Conservation (phyloP, 371 early-diverging fungal species). For the Rhizopus stolonifer region DNA sequence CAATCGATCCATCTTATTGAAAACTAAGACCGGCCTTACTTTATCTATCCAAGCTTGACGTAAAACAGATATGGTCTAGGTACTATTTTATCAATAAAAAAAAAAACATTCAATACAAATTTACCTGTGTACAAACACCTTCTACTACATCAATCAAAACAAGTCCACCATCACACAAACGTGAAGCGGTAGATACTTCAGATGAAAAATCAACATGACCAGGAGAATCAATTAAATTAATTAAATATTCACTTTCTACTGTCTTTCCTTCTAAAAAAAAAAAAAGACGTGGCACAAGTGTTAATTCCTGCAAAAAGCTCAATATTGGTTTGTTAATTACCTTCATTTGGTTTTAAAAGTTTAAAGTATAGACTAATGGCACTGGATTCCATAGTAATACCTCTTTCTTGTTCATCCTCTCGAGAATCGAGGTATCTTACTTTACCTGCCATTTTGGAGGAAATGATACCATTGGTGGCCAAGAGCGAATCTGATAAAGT, state of each 20-base stretch:
- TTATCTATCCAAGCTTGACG: constrained; percentile 93
- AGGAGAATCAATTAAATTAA: constrained; percentile 99
- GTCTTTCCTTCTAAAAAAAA: constrained; percentile 14
- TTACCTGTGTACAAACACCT: constrained; percentile 97
- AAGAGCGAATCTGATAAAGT: constrained; percentile 98
- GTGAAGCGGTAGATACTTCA: constrained; percentile 95
- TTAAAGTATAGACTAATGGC: constrained; percentile 93
- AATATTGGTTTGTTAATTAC: too few species aligned
- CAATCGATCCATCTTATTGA: constrained; percentile 99
- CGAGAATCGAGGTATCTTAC: constrained; percentile 98
- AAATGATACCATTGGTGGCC: constrained; percentile 97
- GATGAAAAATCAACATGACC: constrained; percentile 99
- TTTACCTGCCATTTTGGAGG: constrained; percentile 94
- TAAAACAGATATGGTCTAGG: constrained; percentile 89
- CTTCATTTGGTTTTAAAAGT: constrained; percentile 45
- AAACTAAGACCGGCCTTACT: constrained; percentile 88
- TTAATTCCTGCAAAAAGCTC: too few species aligned
- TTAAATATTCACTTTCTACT: constrained; percentile 72
- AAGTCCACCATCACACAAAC: constrained; percentile 96
- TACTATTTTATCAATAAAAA: too few species aligned
- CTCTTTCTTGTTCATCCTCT: constrained; percentile 99
- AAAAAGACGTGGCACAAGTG: too few species aligned
- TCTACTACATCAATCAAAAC: constrained; percentile 98
- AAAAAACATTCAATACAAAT: too few species aligned
- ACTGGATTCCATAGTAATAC: constrained; percentile 99